Percentiles rank a stretch among this genome's conserved stretches.
phyloP scores from a whole-genome alignment of 2,329 filamentous ascomycete species.

The Incumbomyces delicatus region DNA sequence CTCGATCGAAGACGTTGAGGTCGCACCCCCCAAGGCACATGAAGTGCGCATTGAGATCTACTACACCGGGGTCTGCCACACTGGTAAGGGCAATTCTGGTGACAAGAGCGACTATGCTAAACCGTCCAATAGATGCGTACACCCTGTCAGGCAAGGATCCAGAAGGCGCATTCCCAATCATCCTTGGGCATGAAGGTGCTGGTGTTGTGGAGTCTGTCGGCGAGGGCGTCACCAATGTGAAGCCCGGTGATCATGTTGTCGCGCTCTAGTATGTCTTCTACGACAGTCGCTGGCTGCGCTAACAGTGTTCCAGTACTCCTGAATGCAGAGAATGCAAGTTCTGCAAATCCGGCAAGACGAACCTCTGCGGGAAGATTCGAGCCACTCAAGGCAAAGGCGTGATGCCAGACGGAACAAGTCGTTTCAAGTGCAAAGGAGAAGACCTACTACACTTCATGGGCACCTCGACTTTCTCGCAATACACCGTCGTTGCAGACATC shows the following conservation, averaged over 20 bases:
- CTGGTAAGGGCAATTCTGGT: constrained; percentile 48
- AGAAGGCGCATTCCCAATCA: constrained; percentile 83
- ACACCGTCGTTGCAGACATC: constrained; percentile 97
- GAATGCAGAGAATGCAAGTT: constrained; percentile 99
- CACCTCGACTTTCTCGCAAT: constrained; percentile 96
- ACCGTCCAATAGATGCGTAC: constrained; percentile 61
- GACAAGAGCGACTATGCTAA: constrained; percentile 2
- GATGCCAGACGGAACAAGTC: constrained; percentile 93
- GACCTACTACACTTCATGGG: constrained; percentile 98
- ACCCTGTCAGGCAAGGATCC: constrained; percentile 93
- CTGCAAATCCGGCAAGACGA: constrained; percentile 98
- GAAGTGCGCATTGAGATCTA: constrained; percentile 96
- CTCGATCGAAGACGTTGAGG: constrained; percentile 83
- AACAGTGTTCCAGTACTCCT: constrained; percentile 58
- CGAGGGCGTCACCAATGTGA: constrained; percentile 89
- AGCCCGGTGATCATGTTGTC: constrained; percentile 83
- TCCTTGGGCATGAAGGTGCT: constrained; percentile 83
- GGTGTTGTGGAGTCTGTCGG: constrained; percentile 89
- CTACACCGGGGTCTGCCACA: constrained; percentile 98
- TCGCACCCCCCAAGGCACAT: constrained; percentile 75
- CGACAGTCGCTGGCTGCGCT: constrained; percentile 2
- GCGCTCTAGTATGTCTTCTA: constrained; percentile 63
- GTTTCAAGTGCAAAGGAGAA: constrained; percentile 91
- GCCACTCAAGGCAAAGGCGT: constrained; percentile 91
- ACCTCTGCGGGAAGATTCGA: constrained; percentile 97